These are phyloP conservation scores for Senna tora DNA, from an alignment of 306 rosid species.

Conservation along the genomic window DNA sequence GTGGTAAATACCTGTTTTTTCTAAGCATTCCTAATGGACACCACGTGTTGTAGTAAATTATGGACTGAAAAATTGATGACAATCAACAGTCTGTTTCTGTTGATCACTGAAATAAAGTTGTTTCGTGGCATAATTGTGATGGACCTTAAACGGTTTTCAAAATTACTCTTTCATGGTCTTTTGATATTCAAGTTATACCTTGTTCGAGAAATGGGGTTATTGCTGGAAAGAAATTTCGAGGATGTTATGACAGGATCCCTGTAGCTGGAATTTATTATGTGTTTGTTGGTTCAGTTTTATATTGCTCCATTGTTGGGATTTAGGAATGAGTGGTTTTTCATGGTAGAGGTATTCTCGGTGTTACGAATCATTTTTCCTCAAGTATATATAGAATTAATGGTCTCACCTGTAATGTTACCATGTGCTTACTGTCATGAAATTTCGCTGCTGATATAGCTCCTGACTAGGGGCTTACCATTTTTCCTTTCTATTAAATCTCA, in stretches of 20 bases:
- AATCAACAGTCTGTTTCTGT: slow-evolving; percentile 44
- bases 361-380: too few relatives aligned
- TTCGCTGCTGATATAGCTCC: too few relatives aligned
- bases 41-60: slow-evolving; percentile 40
- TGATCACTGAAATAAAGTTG: slow-evolving; percentile 46
- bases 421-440: too few relatives aligned
- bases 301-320: background rate
- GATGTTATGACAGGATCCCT: background rate
- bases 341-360: too few relatives aligned
- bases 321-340: background rate
- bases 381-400: too few relatives aligned
- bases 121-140: slow-evolving; percentile 39
- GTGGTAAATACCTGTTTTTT: slow-evolving; percentile 47
- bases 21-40: slow-evolving; percentile 40
- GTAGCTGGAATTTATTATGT: background rate
- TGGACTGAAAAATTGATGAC: slow-evolving; percentile 40
- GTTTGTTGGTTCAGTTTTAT: background rate
- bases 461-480: too few relatives aligned
- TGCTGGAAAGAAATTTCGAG: background rate
- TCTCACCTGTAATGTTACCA: too few relatives aligned
- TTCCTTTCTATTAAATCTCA: too few relatives aligned
- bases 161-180: background rate
- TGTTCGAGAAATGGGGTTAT: background rate
- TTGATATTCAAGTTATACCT: background rate
- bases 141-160: background rate